Evolutionary conservation across 2,329 filamentous ascomycete species (phyloP).

Genomic region (Didymella arachidicola): DNA sequence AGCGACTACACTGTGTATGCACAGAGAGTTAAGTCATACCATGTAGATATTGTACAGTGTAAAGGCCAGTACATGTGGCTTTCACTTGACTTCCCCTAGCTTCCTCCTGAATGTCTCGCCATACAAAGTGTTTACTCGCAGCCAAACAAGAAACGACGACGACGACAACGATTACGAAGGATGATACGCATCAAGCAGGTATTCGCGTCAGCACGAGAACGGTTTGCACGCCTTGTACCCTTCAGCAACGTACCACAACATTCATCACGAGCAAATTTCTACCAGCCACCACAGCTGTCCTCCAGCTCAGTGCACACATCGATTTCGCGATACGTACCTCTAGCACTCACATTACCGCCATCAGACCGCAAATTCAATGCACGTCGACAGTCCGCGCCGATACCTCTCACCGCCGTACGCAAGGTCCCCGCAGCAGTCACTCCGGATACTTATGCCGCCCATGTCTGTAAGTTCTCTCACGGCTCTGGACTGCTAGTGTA

Average conservation of each 20-base stretch:
- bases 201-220: neutral
- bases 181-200: neutral
- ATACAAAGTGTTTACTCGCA: neutral
- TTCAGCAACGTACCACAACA: neutral
- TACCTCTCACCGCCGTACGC: neutral
- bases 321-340: neutral
- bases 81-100: neutral
- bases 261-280: neutral
- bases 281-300: neutral
- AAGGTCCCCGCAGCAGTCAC: neutral
- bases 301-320: neutral
- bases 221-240: neutral
- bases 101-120: neutral
- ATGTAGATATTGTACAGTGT: neutral
- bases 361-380: neutral
- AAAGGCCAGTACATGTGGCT: neutral
- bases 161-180: neutral
- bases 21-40: neutral
- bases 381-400: neutral
- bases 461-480: constrained; percentile 4
- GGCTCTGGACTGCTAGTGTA: constrained; percentile 8
- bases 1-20: neutral
- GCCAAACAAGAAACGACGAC: neutral
- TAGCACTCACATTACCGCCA: neutral
- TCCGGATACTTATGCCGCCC: neutral